Evolutionary conservation across 139 green algal genomes (phyloP), one percentile per base, ranked within the genome.

Genomic region (Coelastrella sp.): DNA sequence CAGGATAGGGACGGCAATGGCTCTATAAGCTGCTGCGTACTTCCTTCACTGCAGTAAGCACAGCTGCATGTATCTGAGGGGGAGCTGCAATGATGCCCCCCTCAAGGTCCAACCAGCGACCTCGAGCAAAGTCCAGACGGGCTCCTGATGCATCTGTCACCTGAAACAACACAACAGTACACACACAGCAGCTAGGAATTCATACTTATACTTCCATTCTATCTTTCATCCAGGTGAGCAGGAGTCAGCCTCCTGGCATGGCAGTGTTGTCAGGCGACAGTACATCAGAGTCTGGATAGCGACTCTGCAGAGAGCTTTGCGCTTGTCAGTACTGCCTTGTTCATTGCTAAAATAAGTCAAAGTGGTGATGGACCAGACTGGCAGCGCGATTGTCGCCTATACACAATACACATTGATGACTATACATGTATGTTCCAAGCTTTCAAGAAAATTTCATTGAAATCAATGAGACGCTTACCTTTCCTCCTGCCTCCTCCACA

Each of bases 401-500:
- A n/a, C n/a, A n/a, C n/a, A n/a, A n/a, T n/a, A n/a, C n/a, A n/a
- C n/a, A n/a, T n/a, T n/a, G n/a, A n/a, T n/a, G n/a, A n/a, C n/a
- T n/a, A n/a, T n/a, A n/a, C n/a, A n/a, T n/a, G n/a, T n/a, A n/a
- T n/a, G n/a, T n/a, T n/a, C n/a, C n/a, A n/a, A n/a, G n/a, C n/a
- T n/a, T n/a, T n/a, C n/a, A n/a, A n/a, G n/a, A n/a, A n/a, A n/a
- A n/a, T n/a, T n/a, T n/a, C n/a, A n/a, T n/a, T n/a, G n/a, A n/a
- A n/a, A n/a, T n/a, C n/a, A n/a, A n/a, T n/a, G n/a, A n/a, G n/a
- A n/a, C 11, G 1, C 71, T 5, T 57, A 93, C 88, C 45, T 88
- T 85, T 0, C 90, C 96, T 11, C 96, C 96, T 11, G 96, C 94
- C 89, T 98, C 96, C 86, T 94, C 78, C 15, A 97, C 92, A 59